phyloP scores from a whole-genome alignment of 1,284 basidiomycete species.

The Entoloma clypeatum region DNA sequence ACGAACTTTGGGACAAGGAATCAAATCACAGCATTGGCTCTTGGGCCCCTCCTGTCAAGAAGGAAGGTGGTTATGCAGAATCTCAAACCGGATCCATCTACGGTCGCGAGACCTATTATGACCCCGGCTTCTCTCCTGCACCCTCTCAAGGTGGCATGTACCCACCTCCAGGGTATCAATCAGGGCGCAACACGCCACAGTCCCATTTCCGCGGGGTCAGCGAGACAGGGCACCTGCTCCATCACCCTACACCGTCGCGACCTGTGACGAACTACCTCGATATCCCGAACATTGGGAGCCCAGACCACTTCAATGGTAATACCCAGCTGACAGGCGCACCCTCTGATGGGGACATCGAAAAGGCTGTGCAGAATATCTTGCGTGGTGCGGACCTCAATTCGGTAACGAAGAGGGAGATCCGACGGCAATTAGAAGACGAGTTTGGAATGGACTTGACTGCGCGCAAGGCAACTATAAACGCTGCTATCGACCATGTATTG shows the following conservation, averaged over 20 bases:
- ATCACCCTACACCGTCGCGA: slow-evolving; percentile 61
- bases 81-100: slow-evolving; percentile 74
- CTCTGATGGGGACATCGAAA: slow-evolving; percentile 69
- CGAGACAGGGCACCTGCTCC: slow-evolving; percentile 34
- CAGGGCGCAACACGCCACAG: slow-evolving; percentile 72
- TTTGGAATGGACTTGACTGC: slow-evolving; percentile 70
- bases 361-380: slow-evolving; percentile 68
- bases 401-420: slow-evolving; percentile 86
- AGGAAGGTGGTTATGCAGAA: slow-evolving; percentile 69
- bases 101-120: slow-evolving; percentile 79
- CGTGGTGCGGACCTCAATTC: slow-evolving; percentile 78
- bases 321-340: slow-evolving; percentile 50
- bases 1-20: slow-evolving; percentile 96
- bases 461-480: slow-evolving; percentile 67
- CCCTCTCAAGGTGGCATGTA: slow-evolving; percentile 58
- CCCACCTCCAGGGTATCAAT: slow-evolving; percentile 67
- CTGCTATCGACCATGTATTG: slow-evolving; percentile 63
- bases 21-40: slow-evolving; percentile 89
- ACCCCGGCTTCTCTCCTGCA: slow-evolving; percentile 66
- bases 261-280: slow-evolving; percentile 75
- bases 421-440: slow-evolving; percentile 74
- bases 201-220: slow-evolving; percentile 41
- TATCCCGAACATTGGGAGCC: slow-evolving; percentile 50
- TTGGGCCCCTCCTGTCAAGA: slow-evolving; percentile 72
- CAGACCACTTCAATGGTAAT: slow-evolving; percentile 46